Base-by-base conservation (phyloP, 2,329 filamentous ascomycete species). In the Lachnellula occidentalis region DNA sequence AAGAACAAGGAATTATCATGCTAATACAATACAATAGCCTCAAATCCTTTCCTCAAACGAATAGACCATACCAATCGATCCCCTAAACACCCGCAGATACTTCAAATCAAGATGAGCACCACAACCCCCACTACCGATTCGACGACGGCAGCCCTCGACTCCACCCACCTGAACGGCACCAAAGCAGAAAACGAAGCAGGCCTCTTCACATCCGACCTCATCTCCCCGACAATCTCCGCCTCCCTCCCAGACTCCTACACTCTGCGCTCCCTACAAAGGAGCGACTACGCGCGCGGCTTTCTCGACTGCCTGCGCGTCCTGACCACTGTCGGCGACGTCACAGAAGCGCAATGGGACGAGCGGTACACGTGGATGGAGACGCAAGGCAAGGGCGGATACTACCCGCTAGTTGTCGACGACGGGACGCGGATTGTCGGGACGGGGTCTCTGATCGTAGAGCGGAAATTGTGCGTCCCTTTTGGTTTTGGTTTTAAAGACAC, bases 231-330 rank as follows among this genome's bases (percentile, higher is more conserved):
- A 51, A 88, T 96, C 63, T 74, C 83, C 57, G 76, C 84, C 41
- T 79, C 78, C 17, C 84, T 97, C 0, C 92, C 94, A 43, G 76
- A 85, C 64, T 86, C 87, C 66, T 97, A 97, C 78, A 82, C 78
- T 27, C 81, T 95, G 67, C 90, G 94, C 24, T 85, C 92, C 0
- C 79, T 97, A 48, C 83, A 86, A 64, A 82, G 82, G 63, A 80
- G 79, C 65, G 94, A 99, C 74, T 96, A 86, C 74, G 75, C 81
- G 54, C 80, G 79, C 34, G 91, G 91, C 59, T 96, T 96, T 72
- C 85, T 99, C 64, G 90, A 96, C 68, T 92, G 94, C 57, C 78
- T 99, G 60, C 84, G 90, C 45, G 91, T 96, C 37, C 78, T 99
- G 66, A 97, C 94, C 2, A 94, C 89, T 7, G 92, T 97, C 22